Evolutionary conservation across 805 yeast genomes (phyloP).

Genomic region (Yamadazyma ubonensis): DNA sequence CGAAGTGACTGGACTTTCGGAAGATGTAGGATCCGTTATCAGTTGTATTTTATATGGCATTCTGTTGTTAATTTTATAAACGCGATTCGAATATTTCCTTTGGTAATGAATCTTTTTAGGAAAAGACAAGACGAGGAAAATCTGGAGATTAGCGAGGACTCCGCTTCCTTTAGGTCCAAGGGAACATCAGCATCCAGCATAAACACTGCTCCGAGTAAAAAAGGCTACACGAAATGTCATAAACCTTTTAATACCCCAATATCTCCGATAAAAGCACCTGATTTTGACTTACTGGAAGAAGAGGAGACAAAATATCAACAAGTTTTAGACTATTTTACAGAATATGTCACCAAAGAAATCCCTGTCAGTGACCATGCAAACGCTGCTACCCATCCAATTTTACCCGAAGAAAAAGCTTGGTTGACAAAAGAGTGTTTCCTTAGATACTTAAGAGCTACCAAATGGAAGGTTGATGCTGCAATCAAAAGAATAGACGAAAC

Average conservation of each 20-base stretch:
- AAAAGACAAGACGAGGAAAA: constrained; percentile 5
- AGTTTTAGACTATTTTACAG: constrained; percentile 30
- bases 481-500: constrained; percentile 47
- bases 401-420: constrained; percentile 40
- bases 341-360: constrained; percentile 20
- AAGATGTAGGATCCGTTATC: constrained; percentile 10
- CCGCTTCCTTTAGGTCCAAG: not conserved
- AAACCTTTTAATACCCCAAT: constrained; percentile 41
- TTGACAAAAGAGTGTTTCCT: constrained; percentile 53
- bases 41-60: constrained; percentile 5
- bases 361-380: constrained; percentile 27
- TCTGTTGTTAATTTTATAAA: not conserved
- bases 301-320: constrained; percentile 32
- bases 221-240: constrained; percentile 31
- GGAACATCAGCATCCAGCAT: constrained; percentile 4
- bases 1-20: constrained; percentile 22
- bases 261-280: constrained; percentile 32
- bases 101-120: constrained; percentile 7
- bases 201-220: constrained; percentile 6
- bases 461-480: constrained; percentile 47
- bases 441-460: constrained; percentile 51
- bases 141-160: constrained; percentile 4
- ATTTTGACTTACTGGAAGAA: constrained; percentile 26
- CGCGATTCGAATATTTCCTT: constrained; percentile 1
- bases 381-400: constrained; percentile 26